Evolutionary conservation across 2,329 filamentous ascomycete species (phyloP).

Genomic region (Chaetomium sp.): DNA sequence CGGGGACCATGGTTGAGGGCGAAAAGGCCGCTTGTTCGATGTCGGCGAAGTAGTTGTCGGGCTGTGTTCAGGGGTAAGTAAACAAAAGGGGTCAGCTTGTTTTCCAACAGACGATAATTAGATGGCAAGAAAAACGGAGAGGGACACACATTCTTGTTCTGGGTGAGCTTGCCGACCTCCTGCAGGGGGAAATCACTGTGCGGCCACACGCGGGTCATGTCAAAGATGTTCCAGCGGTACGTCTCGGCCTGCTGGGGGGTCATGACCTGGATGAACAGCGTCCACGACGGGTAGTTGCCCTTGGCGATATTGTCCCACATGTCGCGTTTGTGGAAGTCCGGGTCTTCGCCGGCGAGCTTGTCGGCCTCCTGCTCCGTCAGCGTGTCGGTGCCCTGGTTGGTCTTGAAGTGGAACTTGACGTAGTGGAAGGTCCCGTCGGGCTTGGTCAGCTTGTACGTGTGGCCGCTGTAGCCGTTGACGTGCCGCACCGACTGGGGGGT

Average conservation of each 20-base stretch:
- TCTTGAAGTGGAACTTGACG: slow-evolving; percentile 73
- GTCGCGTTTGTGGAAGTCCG: slow-evolving; percentile 48
- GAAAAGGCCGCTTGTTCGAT: slow-evolving; percentile 47
- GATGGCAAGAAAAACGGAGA: too few relatives aligned
- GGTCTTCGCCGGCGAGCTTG: slow-evolving; percentile 40
- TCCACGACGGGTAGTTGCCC: slow-evolving; percentile 49
- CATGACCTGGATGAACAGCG: slow-evolving; percentile 50
- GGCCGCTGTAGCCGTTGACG: slow-evolving; percentile 82
- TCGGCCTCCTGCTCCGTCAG: slow-evolving; percentile 36
- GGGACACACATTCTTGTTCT: slow-evolving; percentile 42
- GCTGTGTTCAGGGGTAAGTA: slow-evolving; percentile 14
- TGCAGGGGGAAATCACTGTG: slow-evolving; percentile 41
- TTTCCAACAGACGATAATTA: too few relatives aligned
- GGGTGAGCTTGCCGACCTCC: slow-evolving; percentile 42
- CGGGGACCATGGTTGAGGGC: slow-evolving; percentile 44
- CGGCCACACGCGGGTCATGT: slow-evolving; percentile 49
- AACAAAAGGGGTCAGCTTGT: too few relatives aligned
- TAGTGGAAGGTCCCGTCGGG: slow-evolving; percentile 61
- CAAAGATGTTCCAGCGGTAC: slow-evolving; percentile 45
- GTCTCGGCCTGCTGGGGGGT: slow-evolving; percentile 48
- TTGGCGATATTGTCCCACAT: slow-evolving; percentile 48
- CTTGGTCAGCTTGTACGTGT: slow-evolving; percentile 66
- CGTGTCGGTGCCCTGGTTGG: slow-evolving; percentile 67
- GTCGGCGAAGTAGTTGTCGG: slow-evolving; percentile 45
- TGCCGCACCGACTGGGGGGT: slow-evolving; percentile 70